Conservation (phyloP, 148 eudicot species). For the Amaranthus palmeri region DNA sequence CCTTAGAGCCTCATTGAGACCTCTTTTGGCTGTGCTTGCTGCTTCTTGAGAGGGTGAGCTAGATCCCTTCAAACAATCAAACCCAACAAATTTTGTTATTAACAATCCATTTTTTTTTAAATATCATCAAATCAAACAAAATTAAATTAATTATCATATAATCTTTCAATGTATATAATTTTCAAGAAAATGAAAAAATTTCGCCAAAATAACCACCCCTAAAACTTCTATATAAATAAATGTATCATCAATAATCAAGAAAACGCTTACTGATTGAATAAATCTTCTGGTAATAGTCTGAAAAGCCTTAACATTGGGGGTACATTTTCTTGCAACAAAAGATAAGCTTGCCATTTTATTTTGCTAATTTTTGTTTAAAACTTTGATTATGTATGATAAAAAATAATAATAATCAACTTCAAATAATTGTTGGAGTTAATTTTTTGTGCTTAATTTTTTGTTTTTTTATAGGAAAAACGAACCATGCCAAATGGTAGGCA, state of each 20-base stretch:
- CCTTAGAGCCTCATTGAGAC: conserved; percentile 39
- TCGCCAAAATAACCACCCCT: too few relatives aligned
- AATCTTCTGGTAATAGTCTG: conserved; percentile 12
- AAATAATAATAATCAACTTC: background rate
- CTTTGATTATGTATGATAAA: background rate
- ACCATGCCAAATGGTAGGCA: conserved; percentile 13
- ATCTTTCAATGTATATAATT: too few relatives aligned
- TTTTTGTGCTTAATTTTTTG: background rate
- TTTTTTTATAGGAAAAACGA: conserved; percentile 16
- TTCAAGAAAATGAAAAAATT: too few relatives aligned
- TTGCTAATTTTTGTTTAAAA: background rate
- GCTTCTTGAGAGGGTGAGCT: conserved; percentile 26
- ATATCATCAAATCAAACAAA: too few relatives aligned
- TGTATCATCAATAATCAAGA: too few relatives aligned
- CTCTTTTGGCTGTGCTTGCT: conserved; percentile 40
- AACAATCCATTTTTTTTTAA: too few relatives aligned
- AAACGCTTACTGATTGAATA: conserved; percentile 17
- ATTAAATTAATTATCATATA: too few relatives aligned
- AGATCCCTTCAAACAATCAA: conserved; percentile 14
- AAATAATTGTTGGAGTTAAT: background rate
- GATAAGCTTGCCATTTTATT: conserved; percentile 17
- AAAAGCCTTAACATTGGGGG: background rate
- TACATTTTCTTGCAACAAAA: conserved; percentile 8
- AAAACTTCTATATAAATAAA: too few relatives aligned
- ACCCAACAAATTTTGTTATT: too few relatives aligned